These are phyloP conservation scores for Echria macrotheca DNA, from an alignment of 495 filamentous ascomycete species.

Conservation along the genomic window DNA sequence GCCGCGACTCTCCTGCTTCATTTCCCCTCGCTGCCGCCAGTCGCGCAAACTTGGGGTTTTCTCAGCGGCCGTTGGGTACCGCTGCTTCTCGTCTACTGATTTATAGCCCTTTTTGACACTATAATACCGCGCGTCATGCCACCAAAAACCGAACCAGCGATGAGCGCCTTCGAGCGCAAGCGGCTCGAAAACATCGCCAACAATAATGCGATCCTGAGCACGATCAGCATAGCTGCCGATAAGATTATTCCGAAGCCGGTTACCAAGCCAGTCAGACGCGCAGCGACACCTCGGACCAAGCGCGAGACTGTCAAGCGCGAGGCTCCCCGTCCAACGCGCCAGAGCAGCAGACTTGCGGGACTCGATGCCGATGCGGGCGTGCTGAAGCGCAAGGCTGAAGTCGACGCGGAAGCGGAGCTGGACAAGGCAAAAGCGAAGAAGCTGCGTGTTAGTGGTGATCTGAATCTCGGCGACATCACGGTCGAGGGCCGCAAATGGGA, in stretches of 20 bases:
- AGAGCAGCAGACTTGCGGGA: conserved; percentile 48
- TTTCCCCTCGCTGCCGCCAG: neutral
- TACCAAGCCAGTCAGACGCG: conserved; percentile 15
- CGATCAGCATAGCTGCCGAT: conserved; percentile 28
- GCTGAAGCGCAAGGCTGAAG: conserved; percentile 75
- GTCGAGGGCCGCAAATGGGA: conserved; percentile 66
- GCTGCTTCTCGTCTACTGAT: too few relatives aligned
- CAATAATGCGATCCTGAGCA: conserved; percentile 49
- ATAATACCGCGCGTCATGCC: too few relatives aligned
- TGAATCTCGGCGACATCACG: conserved; percentile 71
- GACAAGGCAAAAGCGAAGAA: conserved; percentile 65
- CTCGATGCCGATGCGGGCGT: conserved; percentile 57
- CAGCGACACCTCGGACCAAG: conserved; percentile 20
- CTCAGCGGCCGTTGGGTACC: neutral
- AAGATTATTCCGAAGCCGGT: conserved; percentile 30
- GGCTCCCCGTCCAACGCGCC: conserved; percentile 35
- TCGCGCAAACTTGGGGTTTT: neutral
- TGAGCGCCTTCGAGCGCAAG: conserved; percentile 51
- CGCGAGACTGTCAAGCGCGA: conserved; percentile 29
- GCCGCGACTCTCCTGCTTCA: neutral
- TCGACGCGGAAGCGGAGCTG: conserved; percentile 56
- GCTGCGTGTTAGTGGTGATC: conserved; percentile 62
- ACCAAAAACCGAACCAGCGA: conserved; percentile 12
- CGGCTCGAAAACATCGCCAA: conserved; percentile 51
- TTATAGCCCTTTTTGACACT: too few relatives aligned